A percentile compares a stretch with the other conserved stretches of the same genome.
Evolutionary conservation across 176 grass and related monocot species (phyloP).

Genomic region (Tuctoria greenei): DNA sequence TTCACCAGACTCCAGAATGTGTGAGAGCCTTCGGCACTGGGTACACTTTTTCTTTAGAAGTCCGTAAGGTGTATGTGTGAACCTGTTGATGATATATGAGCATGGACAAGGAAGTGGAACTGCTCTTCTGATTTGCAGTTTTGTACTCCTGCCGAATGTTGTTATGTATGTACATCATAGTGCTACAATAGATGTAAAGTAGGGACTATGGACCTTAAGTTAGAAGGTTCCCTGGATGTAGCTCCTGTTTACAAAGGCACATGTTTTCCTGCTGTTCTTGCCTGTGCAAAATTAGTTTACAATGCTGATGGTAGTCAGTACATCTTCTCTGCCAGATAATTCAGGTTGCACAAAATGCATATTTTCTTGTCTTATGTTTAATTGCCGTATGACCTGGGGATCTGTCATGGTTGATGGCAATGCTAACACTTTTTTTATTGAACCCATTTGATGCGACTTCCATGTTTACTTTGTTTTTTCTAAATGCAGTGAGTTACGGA

Average conservation of each 20-base stretch:
- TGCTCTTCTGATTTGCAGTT: not conserved
- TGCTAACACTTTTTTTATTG: not conserved
- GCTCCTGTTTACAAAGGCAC: not conserved
- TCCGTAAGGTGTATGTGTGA: not conserved
- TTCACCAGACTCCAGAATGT: no score
- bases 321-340: not conserved
- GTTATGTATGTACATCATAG: not conserved
- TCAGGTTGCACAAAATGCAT: not conserved
- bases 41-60: no score
- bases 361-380: not conserved
- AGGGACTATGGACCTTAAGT: not conserved
- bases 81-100: not conserved
- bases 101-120: not conserved
- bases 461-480: constrained; percentile 17
- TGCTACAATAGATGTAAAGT: not conserved
- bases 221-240: not conserved
- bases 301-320: not conserved
- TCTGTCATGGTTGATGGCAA: not conserved
- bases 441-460: not conserved
- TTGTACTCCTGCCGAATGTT: not conserved
- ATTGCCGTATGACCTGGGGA: not conserved
- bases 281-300: not conserved
- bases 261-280: constrained; percentile 15
- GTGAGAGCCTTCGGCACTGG: no score
- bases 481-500: not conserved